Evolutionary conservation across 2,329 filamentous ascomycete species (phyloP).

Genomic region (Microascus cirrosus): DNA sequence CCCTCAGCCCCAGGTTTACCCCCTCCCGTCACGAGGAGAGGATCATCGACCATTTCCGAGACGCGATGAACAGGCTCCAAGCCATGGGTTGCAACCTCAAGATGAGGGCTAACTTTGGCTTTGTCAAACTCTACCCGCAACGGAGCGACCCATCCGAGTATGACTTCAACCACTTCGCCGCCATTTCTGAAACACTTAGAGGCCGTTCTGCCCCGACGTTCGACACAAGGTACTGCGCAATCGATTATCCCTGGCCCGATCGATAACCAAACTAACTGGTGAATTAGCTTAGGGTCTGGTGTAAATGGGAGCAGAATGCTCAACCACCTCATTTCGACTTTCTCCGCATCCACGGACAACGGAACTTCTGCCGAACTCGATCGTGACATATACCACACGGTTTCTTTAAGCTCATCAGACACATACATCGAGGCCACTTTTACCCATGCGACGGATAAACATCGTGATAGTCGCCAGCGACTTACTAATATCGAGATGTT

Average conservation of each 20-base stretch:
- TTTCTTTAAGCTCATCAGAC: neutral
- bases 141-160: neutral
- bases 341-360: neutral
- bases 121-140: neutral
- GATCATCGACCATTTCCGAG: neutral
- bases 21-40: neutral
- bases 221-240: neutral
- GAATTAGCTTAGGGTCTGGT: neutral
- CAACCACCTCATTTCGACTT: neutral
- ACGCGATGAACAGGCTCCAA: neutral
- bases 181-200: neutral
- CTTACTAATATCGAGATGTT: neutral
- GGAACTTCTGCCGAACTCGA: neutral
- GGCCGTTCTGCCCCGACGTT: neutral
- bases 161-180: neutral
- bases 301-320: neutral
- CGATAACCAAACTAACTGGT: neutral
- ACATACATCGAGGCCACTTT: neutral
- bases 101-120: conserved; percentile 1
- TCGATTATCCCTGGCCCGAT: too few species aligned
- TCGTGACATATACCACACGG: neutral
- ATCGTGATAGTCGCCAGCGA: neutral
- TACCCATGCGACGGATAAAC: neutral
- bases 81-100: neutral
- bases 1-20: neutral